These are phyloP conservation scores for Penstemon davidsonii DNA, from an alignment of 257 asterid species.

Conservation along the genomic window DNA sequence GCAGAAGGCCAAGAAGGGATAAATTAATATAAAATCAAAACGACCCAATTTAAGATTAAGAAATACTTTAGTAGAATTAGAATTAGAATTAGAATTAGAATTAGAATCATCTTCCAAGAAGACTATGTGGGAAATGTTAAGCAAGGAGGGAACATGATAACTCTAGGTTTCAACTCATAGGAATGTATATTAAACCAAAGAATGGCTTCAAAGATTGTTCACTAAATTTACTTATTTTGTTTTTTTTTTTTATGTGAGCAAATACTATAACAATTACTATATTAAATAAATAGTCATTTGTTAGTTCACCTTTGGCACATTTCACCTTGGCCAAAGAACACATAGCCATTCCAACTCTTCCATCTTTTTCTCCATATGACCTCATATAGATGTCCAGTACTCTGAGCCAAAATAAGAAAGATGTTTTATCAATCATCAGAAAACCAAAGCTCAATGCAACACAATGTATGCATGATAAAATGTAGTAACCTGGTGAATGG, in stretches of 20 bases:
- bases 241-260: background rate
- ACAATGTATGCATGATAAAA: constrained; percentile 23
- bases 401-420: constrained; percentile 39
- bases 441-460: constrained; percentile 1
- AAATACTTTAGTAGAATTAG: constrained; percentile 23
- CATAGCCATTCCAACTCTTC: constrained; percentile 80
- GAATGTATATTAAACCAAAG: too few species aligned
- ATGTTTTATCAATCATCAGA: constrained; percentile 16
- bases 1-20: constrained; percentile 31
- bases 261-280: background rate
- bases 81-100: constrained; percentile 1
- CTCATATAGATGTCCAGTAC: constrained; percentile 50
- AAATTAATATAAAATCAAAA: too few species aligned
- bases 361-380: constrained; percentile 73
- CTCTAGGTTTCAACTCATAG: too few species aligned
- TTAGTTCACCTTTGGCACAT: background rate
- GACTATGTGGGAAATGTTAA: too few species aligned
- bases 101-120: too few species aligned
- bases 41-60: too few species aligned
- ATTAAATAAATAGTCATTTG: constrained; percentile 5
- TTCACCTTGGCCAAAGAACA: constrained; percentile 79
- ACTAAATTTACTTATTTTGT: too few species aligned
- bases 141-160: too few species aligned
- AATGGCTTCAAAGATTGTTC: too few species aligned
- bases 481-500: constrained; percentile 50